phyloP scores from a whole-genome alignment of 2,329 filamentous ascomycete species.

The Ilyonectria robusta region DNA sequence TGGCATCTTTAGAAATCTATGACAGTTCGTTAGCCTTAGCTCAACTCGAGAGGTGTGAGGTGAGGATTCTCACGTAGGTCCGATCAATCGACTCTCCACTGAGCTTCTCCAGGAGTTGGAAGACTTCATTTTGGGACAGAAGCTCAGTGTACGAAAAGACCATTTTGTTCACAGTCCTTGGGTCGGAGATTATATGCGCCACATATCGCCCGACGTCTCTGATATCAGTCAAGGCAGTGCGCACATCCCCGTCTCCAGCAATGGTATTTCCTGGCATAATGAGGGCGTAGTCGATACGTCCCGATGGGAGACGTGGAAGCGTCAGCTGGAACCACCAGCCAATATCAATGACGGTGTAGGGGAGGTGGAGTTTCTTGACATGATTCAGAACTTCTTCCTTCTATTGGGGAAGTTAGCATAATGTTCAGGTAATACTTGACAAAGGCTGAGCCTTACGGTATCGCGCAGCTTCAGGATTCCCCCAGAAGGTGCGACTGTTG shows the following conservation, averaged over 20 bases:
- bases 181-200: slow-evolving; percentile 64
- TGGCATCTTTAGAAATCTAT: too few relatives aligned
- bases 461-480: slow-evolving; percentile 16
- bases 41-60: too few relatives aligned
- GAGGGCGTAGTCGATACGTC: slow-evolving; percentile 44
- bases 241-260: slow-evolving; percentile 61
- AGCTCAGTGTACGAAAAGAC: slow-evolving; percentile 64
- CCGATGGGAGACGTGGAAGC: slow-evolving; percentile 44
- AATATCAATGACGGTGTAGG: slow-evolving; percentile 70
- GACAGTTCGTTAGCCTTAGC: too few relatives aligned
- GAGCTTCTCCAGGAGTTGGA: slow-evolving; percentile 60
- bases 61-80: too few relatives aligned
- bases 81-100: slow-evolving; percentile 61
- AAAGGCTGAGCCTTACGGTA: neutral
- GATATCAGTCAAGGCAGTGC: slow-evolving; percentile 61
- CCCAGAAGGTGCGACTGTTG: neutral
- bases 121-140: slow-evolving; percentile 61
- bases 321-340: slow-evolving; percentile 70
- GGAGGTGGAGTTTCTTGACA: slow-evolving; percentile 61
- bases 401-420: slow-evolving; percentile 5
- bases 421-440: neutral
- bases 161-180: slow-evolving; percentile 65
- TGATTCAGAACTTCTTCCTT: slow-evolving; percentile 67
- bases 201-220: slow-evolving; percentile 66
- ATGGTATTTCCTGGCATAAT: slow-evolving; percentile 53